Percentiles rank a stretch among this genome's conserved stretches.
Conservation (phyloP, 2,329 filamentous ascomycete genomes). For the Sporothrix pallida region DNA sequence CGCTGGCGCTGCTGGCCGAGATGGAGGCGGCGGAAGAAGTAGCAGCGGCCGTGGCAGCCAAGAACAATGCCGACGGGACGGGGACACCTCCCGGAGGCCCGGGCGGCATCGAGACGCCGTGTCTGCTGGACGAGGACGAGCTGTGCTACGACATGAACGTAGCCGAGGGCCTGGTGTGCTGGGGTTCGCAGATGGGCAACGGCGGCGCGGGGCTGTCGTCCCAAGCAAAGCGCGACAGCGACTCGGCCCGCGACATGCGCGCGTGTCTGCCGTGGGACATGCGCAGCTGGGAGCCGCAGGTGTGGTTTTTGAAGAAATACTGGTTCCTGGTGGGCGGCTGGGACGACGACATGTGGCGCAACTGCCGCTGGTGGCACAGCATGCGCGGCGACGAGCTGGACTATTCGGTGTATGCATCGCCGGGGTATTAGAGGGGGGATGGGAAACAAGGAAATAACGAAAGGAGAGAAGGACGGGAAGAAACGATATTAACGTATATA, state of each 20-base stretch:
- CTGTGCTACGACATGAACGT: slow-evolving; percentile 47
- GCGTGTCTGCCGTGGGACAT: slow-evolving; percentile 52
- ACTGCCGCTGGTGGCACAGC: slow-evolving; percentile 39
- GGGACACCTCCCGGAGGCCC: not conserved
- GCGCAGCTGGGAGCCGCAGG: slow-evolving; percentile 52
- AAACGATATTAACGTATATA: not conserved
- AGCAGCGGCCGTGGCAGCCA: slow-evolving; percentile 1
- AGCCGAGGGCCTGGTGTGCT: slow-evolving; percentile 47
- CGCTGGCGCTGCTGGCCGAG: slow-evolving; percentile 39
- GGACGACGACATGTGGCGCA: slow-evolving; percentile 40
- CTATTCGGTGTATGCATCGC: slow-evolving; percentile 35
- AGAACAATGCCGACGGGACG: slow-evolving; percentile 6
- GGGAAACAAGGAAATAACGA: no score
- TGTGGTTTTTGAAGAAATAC: slow-evolving; percentile 52
- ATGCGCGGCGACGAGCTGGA: slow-evolving; percentile 38
- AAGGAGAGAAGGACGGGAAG: not conserved
- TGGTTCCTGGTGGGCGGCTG: slow-evolving; percentile 39
- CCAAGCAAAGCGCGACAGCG: slow-evolving; percentile 34
- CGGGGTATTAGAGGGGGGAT: not conserved
- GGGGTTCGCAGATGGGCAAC: slow-evolving; percentile 44
- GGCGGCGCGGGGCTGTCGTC: slow-evolving; percentile 28
- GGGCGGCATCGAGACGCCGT: not conserved
- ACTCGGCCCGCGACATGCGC: slow-evolving; percentile 40
- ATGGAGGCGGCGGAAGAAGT: slow-evolving; percentile 33
- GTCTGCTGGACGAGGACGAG: slow-evolving; percentile 45